Evolutionary conservation across 2,329 filamentous ascomycete genomes (phyloP).

Genomic region (Colletotrichum sp.): DNA sequence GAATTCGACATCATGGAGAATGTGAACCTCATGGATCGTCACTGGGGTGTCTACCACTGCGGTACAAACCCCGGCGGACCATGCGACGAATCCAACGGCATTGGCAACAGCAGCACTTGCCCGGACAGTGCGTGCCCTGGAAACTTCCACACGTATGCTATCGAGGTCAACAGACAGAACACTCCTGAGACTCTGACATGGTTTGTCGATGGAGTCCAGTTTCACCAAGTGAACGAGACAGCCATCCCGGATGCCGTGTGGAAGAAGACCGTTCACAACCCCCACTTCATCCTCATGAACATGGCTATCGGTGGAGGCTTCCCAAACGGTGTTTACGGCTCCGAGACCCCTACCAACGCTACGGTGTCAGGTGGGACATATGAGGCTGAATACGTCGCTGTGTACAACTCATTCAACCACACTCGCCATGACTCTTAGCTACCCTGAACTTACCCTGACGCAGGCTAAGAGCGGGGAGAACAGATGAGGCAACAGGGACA

Average conservation of each 20-base stretch:
- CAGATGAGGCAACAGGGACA: accelerated
- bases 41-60: slow-evolving; percentile 46
- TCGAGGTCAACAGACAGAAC: slow-evolving; percentile 35
- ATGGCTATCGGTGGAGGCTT: slow-evolving; percentile 43
- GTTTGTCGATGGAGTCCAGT: slow-evolving; percentile 33
- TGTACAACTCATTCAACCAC: slow-evolving; percentile 24
- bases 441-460: accelerated
- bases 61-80: slow-evolving; percentile 40
- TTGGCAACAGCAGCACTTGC: slow-evolving; percentile 24
- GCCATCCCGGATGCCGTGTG: slow-evolving; percentile 23
- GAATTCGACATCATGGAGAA: slow-evolving; percentile 52
- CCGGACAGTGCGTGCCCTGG: slow-evolving; percentile 19
- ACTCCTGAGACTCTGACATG: slow-evolving; percentile 35
- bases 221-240: background rate
- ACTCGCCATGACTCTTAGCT: background rate
- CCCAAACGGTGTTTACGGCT: slow-evolving; percentile 34
- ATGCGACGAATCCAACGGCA: slow-evolving; percentile 44
- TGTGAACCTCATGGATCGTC: slow-evolving; percentile 38
- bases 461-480: background rate
- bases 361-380: slow-evolving; percentile 35
- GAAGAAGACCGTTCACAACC: slow-evolving; percentile 29
- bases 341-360: slow-evolving; percentile 32
- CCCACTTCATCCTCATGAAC: slow-evolving; percentile 41
- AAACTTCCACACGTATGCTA: slow-evolving; percentile 35
- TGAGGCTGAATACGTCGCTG: slow-evolving; percentile 43